A percentile compares a stretch with the other conserved stretches of the same genome.
These are phyloP conservation scores for Nymphaea thermarum DNA, from an alignment of 164 flowering plant genomes.

Conservation along the genomic window DNA sequence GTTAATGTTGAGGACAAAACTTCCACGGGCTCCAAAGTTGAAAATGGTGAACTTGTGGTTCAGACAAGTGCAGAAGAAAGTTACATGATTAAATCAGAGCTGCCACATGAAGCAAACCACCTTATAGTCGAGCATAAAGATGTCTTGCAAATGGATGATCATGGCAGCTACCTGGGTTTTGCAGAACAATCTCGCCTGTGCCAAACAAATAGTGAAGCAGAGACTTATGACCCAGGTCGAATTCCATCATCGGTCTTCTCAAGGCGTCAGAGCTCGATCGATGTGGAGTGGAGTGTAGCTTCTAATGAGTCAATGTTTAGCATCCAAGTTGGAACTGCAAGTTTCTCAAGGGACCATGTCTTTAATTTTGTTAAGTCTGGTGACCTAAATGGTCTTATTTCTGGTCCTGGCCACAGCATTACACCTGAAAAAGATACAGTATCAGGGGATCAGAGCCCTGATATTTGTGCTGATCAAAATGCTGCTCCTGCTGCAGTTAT, in stretches of 20 bases:
- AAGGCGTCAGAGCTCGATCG: constrained; percentile 12
- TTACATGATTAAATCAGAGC: background rate
- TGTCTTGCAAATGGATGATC: background rate
- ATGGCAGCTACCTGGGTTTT: background rate
- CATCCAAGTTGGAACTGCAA: constrained; percentile 41
- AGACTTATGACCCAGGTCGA: constrained; percentile 14
- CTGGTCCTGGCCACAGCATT: background rate
- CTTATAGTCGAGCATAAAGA: background rate
- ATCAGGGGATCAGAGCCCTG: background rate
- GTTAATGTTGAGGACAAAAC: background rate
- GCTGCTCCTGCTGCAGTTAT: too few relatives aligned
- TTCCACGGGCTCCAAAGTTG: background rate
- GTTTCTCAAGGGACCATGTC: constrained; percentile 31
- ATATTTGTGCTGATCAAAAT: too few relatives aligned
- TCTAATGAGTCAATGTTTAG: constrained; percentile 69
- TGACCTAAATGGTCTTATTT: constrained; percentile 15
- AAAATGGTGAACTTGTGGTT: background rate
- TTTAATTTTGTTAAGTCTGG: constrained; percentile 23
- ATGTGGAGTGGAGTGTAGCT: constrained; percentile 43
- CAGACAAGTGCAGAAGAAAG: background rate
- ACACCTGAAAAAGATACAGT: background rate
- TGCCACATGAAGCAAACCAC: background rate
- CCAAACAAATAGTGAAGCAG: constrained; percentile 12
- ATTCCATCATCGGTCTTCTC: constrained; percentile 46
- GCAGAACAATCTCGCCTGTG: constrained; percentile 10